Conservation (phyloP, 305 asterid species). For the Solanum hybrid region DNA sequence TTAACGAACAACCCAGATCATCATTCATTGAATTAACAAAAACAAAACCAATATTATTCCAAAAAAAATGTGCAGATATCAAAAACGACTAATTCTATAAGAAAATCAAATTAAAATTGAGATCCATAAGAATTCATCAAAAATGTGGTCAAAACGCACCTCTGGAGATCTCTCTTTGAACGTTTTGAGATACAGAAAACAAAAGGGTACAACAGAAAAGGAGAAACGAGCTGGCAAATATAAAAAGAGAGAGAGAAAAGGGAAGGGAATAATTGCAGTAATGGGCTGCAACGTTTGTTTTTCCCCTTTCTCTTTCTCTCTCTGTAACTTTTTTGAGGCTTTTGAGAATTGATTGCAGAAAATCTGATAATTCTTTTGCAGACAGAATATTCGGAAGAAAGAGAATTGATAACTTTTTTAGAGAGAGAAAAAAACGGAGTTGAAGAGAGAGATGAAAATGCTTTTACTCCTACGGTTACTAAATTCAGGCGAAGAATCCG, state of each 20-base stretch:
- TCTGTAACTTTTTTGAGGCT: constrained; percentile 1
- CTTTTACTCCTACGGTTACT: background rate
- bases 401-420: background rate
- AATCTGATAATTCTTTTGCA: constrained; percentile 1
- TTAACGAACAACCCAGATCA: background rate
- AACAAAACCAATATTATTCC: background rate
- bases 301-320: background rate
- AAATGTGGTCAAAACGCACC: background rate
- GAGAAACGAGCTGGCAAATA: background rate
- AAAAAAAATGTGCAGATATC: background rate
- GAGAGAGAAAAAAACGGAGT: background rate
- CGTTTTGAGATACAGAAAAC: background rate
- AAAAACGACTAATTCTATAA: background rate
- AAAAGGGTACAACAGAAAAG: background rate
- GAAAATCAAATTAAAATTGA: background rate
- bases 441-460: background rate
- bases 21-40: background rate
- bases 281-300: background rate
- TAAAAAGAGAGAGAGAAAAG: background rate
- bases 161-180: background rate
- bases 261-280: background rate
- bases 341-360: background rate
- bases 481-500: background rate
- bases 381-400: background rate
- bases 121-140: background rate